Evolutionary conservation across 1,284 basidiomycete genomes (phyloP).

Genomic region (Trichosporon coremiiforme): DNA sequence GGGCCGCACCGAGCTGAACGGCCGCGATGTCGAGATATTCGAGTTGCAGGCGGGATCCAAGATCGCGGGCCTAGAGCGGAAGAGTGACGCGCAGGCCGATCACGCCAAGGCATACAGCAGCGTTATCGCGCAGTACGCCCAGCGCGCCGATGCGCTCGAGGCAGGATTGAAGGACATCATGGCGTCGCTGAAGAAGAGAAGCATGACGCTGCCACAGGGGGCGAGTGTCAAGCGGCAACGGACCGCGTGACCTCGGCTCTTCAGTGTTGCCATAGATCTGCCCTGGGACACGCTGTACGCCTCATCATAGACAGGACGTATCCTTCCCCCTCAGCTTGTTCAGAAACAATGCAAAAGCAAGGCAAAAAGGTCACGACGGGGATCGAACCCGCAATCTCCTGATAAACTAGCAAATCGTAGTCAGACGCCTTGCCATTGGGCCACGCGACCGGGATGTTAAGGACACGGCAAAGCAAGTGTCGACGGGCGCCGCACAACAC

Average conservation of each 20-base stretch:
- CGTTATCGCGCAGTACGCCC: background rate
- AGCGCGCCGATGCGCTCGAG: background rate
- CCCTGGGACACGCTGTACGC: no score
- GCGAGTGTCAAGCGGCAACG: background rate
- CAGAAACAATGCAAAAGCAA: background rate
- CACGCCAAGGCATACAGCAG: background rate
- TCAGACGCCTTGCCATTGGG: slow-evolving; percentile 11
- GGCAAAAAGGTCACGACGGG: background rate
- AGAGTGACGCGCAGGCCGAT: background rate
- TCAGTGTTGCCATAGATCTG: no score
- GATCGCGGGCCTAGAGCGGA: background rate
- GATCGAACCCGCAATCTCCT: slow-evolving; percentile 11
- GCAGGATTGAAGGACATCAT: background rate
- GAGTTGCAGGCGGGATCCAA: background rate
- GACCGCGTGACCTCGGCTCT: background rate
- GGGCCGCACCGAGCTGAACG: background rate
- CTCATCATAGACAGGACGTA: no score
- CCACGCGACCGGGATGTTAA: slow-evolving; percentile 10
- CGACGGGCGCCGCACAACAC: no score
- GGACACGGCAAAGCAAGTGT: no score
- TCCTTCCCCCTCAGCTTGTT: no score
- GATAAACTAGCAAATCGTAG: background rate
- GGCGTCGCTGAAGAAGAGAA: background rate
- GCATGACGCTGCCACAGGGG: background rate
- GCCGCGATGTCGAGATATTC: background rate